Conservation (phyloP, 164 flowering plant species). For the Umbilicus rupestris region DNA sequence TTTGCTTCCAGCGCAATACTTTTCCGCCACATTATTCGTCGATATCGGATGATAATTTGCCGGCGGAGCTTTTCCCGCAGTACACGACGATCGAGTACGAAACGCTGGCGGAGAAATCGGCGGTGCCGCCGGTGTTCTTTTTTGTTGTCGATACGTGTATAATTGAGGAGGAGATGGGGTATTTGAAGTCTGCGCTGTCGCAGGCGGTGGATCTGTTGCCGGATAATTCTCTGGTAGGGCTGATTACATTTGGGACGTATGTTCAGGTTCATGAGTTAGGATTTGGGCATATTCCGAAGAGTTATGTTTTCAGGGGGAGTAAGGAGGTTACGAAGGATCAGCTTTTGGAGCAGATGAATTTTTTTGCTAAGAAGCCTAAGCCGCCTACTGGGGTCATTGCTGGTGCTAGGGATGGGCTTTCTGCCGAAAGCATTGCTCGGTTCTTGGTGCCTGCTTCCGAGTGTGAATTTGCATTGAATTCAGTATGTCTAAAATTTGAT, state of each 20-base stretch:
- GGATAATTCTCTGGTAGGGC: constrained; percentile 68
- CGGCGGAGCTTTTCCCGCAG: constrained; percentile 81
- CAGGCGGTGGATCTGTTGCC: constrained; percentile 73
- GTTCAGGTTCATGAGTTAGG: constrained; percentile 92
- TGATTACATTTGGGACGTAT: constrained; percentile 74
- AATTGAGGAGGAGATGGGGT: constrained; percentile 81
- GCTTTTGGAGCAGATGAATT: constrained; percentile 74
- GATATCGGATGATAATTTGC: constrained; percentile 65
- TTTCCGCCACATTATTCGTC: constrained; percentile 70
- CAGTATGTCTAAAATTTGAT: constrained; percentile 28
- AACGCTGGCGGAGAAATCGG: constrained; percentile 16
- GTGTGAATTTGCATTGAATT: constrained; percentile 70
- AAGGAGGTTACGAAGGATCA: constrained; percentile 74
- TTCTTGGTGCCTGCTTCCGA: constrained; percentile 83
- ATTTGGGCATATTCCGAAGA: constrained; percentile 53
- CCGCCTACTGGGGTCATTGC: constrained; percentile 70
- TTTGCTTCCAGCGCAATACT: constrained; percentile 76
- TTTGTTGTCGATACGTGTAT: constrained; percentile 81
- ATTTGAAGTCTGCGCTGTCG: constrained; percentile 52
- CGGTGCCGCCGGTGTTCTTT: constrained; percentile 45
- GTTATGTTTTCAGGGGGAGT: constrained; percentile 69
- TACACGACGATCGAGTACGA: constrained; percentile 82
- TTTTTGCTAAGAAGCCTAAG: constrained; percentile 62
- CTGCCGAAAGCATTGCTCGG: constrained; percentile 59
- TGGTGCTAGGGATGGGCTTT: constrained; percentile 72